phyloP scores from a whole-genome alignment of 257 asterid species.

The Nicotiana obtusifolia region DNA sequence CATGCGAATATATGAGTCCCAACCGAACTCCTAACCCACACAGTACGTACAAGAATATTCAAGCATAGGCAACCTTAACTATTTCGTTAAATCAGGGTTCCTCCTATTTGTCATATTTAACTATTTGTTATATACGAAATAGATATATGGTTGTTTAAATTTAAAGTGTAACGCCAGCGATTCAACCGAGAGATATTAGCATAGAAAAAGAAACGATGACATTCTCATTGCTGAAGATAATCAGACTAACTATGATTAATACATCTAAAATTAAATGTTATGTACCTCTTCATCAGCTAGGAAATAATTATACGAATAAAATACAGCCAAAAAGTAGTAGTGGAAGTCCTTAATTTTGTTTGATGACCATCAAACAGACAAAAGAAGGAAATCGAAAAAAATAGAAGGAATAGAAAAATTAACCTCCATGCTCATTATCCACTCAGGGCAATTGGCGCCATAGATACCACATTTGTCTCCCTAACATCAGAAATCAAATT shows the following conservation, averaged over 20 bases:
- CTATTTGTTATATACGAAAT: neutral
- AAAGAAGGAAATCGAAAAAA: conserved; percentile 1
- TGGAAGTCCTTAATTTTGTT: neutral
- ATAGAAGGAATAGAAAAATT: neutral
- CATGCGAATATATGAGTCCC: neutral
- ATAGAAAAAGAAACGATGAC: neutral
- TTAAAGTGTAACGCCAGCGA: neutral
- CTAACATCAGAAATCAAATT: conserved; percentile 33
- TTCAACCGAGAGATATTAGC: neutral
- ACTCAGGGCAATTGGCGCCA: conserved; percentile 85
- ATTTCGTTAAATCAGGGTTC: neutral
- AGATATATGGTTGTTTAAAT: neutral
- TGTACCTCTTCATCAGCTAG: neutral
- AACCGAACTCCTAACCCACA: neutral
- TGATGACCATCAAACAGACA: neutral
- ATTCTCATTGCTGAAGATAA: neutral
- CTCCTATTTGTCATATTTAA: neutral
- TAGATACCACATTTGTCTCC: conserved; percentile 93
- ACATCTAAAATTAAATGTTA: neutral
- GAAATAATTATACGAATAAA: neutral
- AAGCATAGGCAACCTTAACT: neutral
- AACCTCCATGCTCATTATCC: conserved; percentile 99
- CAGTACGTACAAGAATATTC: neutral
- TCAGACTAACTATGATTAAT: neutral
- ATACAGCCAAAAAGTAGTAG: neutral